Percentiles rank a stretch among this genome's conserved stretches.
phyloP scores from a whole-genome alignment of 192 early-diverging fungal species.

The Geosiphon pyriformis region DNA sequence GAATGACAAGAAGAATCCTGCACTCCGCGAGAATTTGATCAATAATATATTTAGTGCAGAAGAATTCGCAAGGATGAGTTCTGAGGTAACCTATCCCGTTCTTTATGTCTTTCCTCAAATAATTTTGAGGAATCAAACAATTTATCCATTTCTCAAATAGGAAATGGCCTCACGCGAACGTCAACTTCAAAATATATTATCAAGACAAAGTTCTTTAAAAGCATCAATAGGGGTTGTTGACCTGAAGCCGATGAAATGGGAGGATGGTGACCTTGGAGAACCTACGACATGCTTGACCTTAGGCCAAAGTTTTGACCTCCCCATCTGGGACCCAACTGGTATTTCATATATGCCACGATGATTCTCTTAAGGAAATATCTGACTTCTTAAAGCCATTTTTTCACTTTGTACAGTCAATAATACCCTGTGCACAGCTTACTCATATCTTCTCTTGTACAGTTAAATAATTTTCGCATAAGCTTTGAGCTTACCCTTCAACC shows the following conservation, averaged over 20 bases:
- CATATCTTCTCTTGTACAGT: too few species aligned
- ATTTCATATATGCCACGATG: too few species aligned
- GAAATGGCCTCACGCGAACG: slow-evolving; percentile 16
- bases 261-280: background rate
- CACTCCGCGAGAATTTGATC: slow-evolving; percentile 2
- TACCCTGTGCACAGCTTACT: too few species aligned
- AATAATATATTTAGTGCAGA: background rate
- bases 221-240: slow-evolving; percentile 5
- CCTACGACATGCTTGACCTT: too few species aligned
- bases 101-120: background rate
- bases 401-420: too few species aligned
- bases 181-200: slow-evolving; percentile 5
- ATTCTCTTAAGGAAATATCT: too few species aligned
- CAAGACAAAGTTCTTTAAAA: slow-evolving; percentile 6
- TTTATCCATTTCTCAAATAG: background rate
- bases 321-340: too few species aligned
- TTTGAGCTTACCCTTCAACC: too few species aligned
- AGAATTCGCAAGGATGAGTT: slow-evolving; percentile 9
- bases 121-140: background rate
- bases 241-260: background rate
- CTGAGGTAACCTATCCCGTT: background rate
- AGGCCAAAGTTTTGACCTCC: too few species aligned
- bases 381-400: too few species aligned
- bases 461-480: too few species aligned
- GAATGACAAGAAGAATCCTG: slow-evolving; percentile 12